Conservation (phyloP, 106 monocot genomes). For the Phalaenopsis aphrodite region DNA sequence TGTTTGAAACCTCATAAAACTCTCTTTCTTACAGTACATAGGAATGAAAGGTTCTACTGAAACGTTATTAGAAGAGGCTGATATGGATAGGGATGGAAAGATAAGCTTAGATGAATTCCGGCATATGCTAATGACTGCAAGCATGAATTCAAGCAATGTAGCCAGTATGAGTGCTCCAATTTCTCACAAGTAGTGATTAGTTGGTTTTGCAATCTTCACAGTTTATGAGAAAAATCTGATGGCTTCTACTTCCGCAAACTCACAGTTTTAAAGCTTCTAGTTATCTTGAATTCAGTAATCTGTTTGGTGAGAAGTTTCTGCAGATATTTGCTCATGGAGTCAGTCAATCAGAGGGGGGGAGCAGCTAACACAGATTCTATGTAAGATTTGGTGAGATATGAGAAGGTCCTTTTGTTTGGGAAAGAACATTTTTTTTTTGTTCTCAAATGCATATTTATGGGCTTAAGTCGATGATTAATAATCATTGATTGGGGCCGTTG, state of each 20-base stretch:
- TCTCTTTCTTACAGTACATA: constrained; percentile 42
- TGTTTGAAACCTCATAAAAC: too few relatives aligned
- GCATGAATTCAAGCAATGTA: constrained; percentile 48
- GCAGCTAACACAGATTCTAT: too few relatives aligned
- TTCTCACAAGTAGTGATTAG: not conserved
- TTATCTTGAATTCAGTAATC: not conserved
- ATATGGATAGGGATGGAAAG: constrained; percentile 89
- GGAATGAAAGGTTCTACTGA: constrained; percentile 85
- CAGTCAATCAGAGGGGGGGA: too few relatives aligned
- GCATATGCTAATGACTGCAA: constrained; percentile 74
- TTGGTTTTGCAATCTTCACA: not conserved
- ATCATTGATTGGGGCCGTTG: too few relatives aligned
- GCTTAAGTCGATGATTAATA: too few relatives aligned
- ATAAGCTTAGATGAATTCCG: constrained; percentile 91
- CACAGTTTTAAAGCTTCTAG: not conserved
- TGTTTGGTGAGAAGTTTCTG: not conserved
- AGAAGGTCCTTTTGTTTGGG: too few relatives aligned
- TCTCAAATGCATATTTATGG: too few relatives aligned
- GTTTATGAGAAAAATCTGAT: not conserved
- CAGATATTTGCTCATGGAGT: not conserved
- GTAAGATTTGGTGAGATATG: too few relatives aligned
- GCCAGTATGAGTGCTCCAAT: constrained; percentile 7
- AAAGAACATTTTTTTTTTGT: too few relatives aligned
- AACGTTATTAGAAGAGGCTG: constrained; percentile 79
- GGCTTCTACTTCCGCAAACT: not conserved